Base-by-base conservation (phyloP, 768 basidiomycete species). In the Termitomyces sp. region DNA sequence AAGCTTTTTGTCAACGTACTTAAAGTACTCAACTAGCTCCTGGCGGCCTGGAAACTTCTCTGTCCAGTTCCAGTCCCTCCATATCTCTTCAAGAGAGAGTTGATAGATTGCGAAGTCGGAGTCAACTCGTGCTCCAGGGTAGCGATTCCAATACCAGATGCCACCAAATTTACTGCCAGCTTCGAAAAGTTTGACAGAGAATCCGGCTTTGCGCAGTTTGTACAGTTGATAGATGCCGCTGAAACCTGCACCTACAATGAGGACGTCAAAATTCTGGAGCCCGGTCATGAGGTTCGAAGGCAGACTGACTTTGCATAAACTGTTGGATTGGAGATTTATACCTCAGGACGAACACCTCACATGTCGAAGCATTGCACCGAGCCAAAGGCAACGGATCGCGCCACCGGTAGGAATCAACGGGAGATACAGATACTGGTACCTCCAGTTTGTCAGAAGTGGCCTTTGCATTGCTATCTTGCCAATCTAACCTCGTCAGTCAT, bases 121-220 rank as follows among this genome's bases (percentile, higher is more conserved):
- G 53, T 69, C 68, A 21, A 67, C 66, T 3, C 68, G 64, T 9
- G 66, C 65, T 11, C 68, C 68, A 1, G 68, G 66, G 40, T 68
- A 68, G 21, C 60, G 56, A 53, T 68, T 67, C 63, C 66, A 66
- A 46, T 66, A 58, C 68, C 68, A 69, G 19, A 59, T 62, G 1
- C 68, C 68, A 23, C 68, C 68, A 1, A 67, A 26, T 30, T 52
- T 49, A 33, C 60, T 49, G 11, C 60, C 66, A 4, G 68, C 63
- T 44, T 66, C 64, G 10, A 61, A 61, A 31, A 65, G 26, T 31
- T 65, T 63, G 49, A 54, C 62, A 28, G 56, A 61, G 41, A 65
- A 58, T 14, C 62, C 60, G 7, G 57, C 60, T 42, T 59, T 55
- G 37, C 64, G 64, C 10, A 65, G 54, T 5, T 59, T 52, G 15